Evolutionary conservation across 2,329 filamentous ascomycete species (phyloP), one percentile per base, ranked within the genome.

Genomic region (Pezicula neosporulosa): DNA sequence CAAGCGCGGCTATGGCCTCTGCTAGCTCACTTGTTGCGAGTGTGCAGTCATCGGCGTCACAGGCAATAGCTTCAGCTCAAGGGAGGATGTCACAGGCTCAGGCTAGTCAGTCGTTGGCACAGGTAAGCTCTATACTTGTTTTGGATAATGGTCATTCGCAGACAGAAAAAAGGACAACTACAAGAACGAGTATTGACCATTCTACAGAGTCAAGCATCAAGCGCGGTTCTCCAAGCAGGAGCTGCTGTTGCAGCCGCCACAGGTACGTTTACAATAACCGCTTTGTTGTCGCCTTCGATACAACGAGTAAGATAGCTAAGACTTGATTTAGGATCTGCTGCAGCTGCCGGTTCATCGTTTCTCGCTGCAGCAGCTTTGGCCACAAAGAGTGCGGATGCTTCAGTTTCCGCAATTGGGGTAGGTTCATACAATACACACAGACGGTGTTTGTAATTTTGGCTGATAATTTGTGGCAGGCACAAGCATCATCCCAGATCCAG

Each of bases 201-300:
- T 30, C 19, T 43, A 39, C 36, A 64, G 62, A 38, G 42, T 0
- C 51, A 52, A 42, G 60, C 61, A 24, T 61, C 58, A 15, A 50
- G 37, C 4, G 60, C 59, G 21, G 53, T 63, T 13, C 42, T 62
- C 21, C 60, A 63, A 51, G 60, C 60, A 39, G 56, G 57, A 45
- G 61, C 61, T 33, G 59, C 59, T 3, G 57, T 63, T 18, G 60
- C 63, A 38, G 60, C 63, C 2, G 61, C 61, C 21, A 65, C 60
- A 48, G 61, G 62, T 63, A 56, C 8, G 55, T 51, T 41, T 15
- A 36, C n/a, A 37, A 5, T 35, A 36, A 15, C 24, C 37, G 6
- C 16, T 21, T 38, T 18, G 46, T 19, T 41, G 30, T 45, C 24
- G 6, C 7, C 24, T 24, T 54, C 39, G 52, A 45, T n/a, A 50